Evolutionary conservation across 495 filamentous ascomycete genomes (phyloP).

Genomic region (Terfezia claveryi): DNA sequence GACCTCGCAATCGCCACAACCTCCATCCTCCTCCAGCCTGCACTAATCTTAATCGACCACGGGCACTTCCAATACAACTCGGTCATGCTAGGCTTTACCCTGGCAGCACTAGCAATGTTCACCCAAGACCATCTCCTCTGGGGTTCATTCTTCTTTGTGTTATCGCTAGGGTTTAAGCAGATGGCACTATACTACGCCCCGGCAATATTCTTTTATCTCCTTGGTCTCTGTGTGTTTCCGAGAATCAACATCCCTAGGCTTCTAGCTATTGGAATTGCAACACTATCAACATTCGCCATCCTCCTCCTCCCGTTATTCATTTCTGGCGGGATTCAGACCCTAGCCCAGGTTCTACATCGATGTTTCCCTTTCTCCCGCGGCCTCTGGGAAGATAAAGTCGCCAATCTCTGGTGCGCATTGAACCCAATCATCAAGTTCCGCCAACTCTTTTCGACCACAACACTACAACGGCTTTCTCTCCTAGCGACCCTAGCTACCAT

Average conservation of each 20-base stretch:
- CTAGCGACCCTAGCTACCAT: conserved; percentile 55
- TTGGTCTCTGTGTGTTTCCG: conserved; percentile 65
- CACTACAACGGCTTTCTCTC: conserved; percentile 56
- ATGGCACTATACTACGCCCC: conserved; percentile 97
- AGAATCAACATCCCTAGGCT: conserved; percentile 46
- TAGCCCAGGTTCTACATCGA: conserved; percentile 64
- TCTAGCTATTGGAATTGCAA: conserved; percentile 48
- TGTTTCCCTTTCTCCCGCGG: conserved; percentile 86
- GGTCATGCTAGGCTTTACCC: conserved; percentile 72
- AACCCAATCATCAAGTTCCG: conserved; percentile 75
- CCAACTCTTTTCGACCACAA: conserved; percentile 34
- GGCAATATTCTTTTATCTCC: conserved; percentile 70
- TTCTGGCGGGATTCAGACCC: conserved; percentile 42
- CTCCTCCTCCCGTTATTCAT: conserved; percentile 51
- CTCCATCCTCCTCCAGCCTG: conserved; percentile 80
- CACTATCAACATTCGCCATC: conserved; percentile 47
- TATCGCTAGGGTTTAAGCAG: conserved; percentile 83
- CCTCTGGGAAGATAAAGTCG: conserved; percentile 94
- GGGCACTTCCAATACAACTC: conserved; percentile 99
- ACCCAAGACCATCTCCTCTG: conserved; percentile 65
- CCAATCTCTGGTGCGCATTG: conserved; percentile 87
- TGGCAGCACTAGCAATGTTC: conserved; percentile 68
- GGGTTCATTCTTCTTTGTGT: conserved; percentile 85
- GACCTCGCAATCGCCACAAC: conserved; percentile 44
- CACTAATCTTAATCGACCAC: conserved; percentile 80